phyloP scores from a whole-genome alignment of 345 rosid species.

The Aquilaria sinensis region DNA sequence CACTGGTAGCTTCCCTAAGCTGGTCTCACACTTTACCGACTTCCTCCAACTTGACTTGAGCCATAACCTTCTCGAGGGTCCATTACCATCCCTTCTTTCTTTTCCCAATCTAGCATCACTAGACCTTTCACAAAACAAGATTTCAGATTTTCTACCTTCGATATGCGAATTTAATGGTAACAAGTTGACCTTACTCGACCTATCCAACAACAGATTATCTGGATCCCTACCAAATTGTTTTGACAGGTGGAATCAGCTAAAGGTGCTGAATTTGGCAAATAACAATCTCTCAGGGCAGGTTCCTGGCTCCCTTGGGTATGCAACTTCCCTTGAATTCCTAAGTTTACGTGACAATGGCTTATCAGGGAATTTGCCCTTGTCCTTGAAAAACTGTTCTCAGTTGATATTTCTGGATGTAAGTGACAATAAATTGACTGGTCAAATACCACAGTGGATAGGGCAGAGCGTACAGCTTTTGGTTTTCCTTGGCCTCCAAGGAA shows the following conservation, averaged over 20 bases:
- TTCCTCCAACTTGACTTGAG: background rate
- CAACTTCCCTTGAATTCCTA: constrained; percentile 4
- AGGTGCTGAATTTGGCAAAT: background rate
- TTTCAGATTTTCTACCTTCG: background rate
- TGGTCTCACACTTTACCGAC: background rate
- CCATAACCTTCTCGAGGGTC: background rate
- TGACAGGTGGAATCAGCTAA: background rate
- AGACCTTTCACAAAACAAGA: no score
- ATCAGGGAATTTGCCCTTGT: background rate
- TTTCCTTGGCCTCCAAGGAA: constrained; percentile 4
- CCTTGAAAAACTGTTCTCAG: constrained; percentile 15
- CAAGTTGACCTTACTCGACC: background rate
- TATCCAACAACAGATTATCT: background rate
- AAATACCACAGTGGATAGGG: background rate
- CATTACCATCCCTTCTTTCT: background rate
- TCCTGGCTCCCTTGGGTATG: background rate
- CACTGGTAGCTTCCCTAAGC: background rate
- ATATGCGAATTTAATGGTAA: background rate
- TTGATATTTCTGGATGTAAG: background rate
- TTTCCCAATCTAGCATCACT: background rate
- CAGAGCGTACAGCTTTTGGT: constrained; percentile 3
- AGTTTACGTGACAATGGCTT: background rate
- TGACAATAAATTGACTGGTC: background rate
- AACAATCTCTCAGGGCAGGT: background rate
- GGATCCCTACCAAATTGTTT: background rate